Evolutionary conservation across 371 early-diverging fungal genomes (phyloP).

Genomic region (Thermomucor indicae-seudaticae): DNA sequence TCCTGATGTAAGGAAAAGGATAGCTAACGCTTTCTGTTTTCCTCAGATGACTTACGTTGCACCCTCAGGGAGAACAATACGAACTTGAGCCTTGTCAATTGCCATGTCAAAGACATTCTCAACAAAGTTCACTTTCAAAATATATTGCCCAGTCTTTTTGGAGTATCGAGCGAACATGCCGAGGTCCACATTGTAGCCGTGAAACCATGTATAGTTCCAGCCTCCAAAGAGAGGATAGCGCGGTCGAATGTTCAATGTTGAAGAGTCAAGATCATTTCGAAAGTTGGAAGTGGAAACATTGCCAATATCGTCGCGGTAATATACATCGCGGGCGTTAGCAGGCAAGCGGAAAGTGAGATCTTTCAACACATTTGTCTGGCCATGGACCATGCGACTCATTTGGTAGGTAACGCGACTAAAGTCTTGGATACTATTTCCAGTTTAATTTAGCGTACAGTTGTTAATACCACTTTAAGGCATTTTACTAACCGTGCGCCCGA

Average conservation of each 20-base stretch:
- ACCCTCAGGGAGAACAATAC: slow-evolving; percentile 90
- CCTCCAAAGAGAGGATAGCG: slow-evolving; percentile 95
- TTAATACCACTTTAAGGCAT: no score
- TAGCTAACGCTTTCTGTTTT: not conserved
- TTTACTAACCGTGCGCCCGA: slow-evolving; percentile 73
- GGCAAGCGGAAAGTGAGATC: slow-evolving; percentile 60
- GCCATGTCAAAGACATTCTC: slow-evolving; percentile 61
- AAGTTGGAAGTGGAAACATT: slow-evolving; percentile 93
- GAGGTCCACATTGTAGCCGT: slow-evolving; percentile 83
- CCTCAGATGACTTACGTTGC: slow-evolving; percentile 58
- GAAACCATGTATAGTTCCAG: slow-evolving; percentile 93
- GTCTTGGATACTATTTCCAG: no score
- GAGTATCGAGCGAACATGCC: slow-evolving; percentile 45
- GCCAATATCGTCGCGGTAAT: slow-evolving; percentile 92
- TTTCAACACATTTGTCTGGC: slow-evolving; percentile 59
- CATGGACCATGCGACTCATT: slow-evolving; percentile 38
- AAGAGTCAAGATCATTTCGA: slow-evolving; percentile 36
- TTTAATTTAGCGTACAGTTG: no score
- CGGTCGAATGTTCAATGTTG: slow-evolving; percentile 72
- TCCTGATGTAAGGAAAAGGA: no score
- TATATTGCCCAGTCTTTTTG: slow-evolving; percentile 45
- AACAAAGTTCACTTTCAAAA: slow-evolving; percentile 69
- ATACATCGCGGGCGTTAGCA: slow-evolving; percentile 65
- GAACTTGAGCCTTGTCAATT: slow-evolving; percentile 62
- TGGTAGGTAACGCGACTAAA: slow-evolving; percentile 74